phyloP scores from a whole-genome alignment of 225 moss, liverwort and hornwort genomes.

The Straminergon stramineum region DNA sequence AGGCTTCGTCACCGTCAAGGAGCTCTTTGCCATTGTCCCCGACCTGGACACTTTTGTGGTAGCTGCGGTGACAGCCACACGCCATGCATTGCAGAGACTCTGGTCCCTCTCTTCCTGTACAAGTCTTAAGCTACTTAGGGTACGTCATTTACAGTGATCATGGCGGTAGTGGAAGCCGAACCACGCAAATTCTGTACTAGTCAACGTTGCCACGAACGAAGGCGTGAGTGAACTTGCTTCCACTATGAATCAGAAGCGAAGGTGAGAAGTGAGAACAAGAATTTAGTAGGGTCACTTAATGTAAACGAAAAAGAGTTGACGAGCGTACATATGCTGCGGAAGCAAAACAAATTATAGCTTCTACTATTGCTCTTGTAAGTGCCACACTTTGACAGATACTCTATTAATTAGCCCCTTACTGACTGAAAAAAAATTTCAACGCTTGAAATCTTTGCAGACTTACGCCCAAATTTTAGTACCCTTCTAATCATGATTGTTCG shows the following conservation, averaged over 20 bases:
- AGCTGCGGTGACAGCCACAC: constrained; percentile 44
- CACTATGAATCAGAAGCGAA: not conserved
- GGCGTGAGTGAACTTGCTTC: not conserved
- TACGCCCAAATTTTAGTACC: not conserved
- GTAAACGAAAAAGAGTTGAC: not conserved
- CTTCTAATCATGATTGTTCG: not conserved
- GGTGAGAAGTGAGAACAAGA: not conserved
- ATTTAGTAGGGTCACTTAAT: too few relatives aligned
- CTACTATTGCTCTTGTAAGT: not conserved
- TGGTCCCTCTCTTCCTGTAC: constrained; percentile 27
- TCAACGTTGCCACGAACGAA: not conserved
- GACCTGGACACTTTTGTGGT: constrained; percentile 22
- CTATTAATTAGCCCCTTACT: too few relatives aligned
- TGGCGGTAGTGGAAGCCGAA: not conserved
- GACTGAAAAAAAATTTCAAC: too few relatives aligned
- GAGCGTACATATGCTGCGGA: not conserved
- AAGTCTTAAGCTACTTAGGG: not conserved
- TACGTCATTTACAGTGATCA: not conserved
- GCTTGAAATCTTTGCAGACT: not conserved
- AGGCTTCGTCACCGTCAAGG: not conserved
- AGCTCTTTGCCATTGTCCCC: constrained; percentile 18
- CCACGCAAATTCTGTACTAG: not conserved
- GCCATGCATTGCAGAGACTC: constrained; percentile 35
- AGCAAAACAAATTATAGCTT: not conserved
- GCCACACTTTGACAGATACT: not conserved